Conservation (phyloP, 306 rosid species). For the Oxytropis ochrocephala region DNA sequence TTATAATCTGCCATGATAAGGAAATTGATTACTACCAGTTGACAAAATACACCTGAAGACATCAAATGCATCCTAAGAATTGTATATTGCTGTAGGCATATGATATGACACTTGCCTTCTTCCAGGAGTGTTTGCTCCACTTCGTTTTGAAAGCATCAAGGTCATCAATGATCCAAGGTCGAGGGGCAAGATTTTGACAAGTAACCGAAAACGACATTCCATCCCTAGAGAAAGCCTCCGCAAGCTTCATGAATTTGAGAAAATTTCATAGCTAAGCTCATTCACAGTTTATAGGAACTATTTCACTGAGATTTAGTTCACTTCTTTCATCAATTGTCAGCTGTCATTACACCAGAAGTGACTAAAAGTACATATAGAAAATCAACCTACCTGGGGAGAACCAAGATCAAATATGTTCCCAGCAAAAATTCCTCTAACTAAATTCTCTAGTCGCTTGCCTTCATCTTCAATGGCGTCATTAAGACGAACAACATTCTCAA, state of each 20-base stretch:
- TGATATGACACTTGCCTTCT: constrained; percentile 50
- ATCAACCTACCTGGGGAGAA: constrained; percentile 62
- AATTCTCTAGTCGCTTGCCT: constrained; percentile 71
- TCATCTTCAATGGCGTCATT: constrained; percentile 85
- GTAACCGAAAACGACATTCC: constrained; percentile 86
- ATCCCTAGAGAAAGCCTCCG: constrained; percentile 80
- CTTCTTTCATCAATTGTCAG: not conserved
- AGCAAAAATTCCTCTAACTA: constrained; percentile 82
- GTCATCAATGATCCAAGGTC: constrained; percentile 96
- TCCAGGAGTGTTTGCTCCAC: constrained; percentile 83
- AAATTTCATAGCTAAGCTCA: not conserved
- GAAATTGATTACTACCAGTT: constrained; percentile 12
- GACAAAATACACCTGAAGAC: not conserved
- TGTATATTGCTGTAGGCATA: not conserved
- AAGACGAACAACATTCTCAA: constrained; percentile 55
- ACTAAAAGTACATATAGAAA: constrained; percentile 9
- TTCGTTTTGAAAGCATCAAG: constrained; percentile 61
- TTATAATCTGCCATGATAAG: constrained; percentile 56
- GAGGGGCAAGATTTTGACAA: constrained; percentile 78
- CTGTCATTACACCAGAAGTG: not conserved
- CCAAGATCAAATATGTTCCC: constrained; percentile 98
- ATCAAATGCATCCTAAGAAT: not conserved
- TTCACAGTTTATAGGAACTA: not conserved
- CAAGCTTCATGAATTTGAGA: constrained; percentile 64
- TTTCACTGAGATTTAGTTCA: not conserved